Evolutionary conservation across 2,329 filamentous ascomycete genomes (phyloP).

Genomic region (Ophiocordyceps polyrhachis-furcata): DNA sequence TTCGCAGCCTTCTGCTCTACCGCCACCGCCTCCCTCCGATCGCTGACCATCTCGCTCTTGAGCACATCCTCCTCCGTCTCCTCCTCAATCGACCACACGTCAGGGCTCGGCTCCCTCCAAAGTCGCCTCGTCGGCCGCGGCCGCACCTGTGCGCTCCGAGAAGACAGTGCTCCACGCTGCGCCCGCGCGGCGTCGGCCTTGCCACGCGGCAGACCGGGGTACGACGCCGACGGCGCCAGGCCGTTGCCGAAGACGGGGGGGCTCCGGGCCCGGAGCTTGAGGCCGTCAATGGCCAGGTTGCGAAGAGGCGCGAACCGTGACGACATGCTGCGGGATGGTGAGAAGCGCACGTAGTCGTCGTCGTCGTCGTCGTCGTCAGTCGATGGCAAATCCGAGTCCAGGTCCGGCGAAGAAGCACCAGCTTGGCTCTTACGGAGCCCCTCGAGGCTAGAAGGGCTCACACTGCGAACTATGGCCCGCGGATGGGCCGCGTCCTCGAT

Average conservation of each 20-base stretch:
- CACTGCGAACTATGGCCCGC: slow-evolving; percentile 28
- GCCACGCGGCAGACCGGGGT: slow-evolving; percentile 4
- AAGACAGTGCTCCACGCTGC: slow-evolving; percentile 4
- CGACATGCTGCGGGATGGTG: slow-evolving; percentile 11
- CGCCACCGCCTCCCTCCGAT: slow-evolving; percentile 10
- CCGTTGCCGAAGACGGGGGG: slow-evolving; percentile 10
- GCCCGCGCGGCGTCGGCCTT: slow-evolving; percentile 7
- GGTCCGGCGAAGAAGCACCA: slow-evolving; percentile 17
- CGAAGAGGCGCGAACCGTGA: slow-evolving; percentile 23
- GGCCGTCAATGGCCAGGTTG: slow-evolving; percentile 20
- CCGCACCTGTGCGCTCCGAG: slow-evolving; percentile 11
- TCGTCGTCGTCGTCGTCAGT: slow-evolving; percentile 27
- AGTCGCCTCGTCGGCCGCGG: slow-evolving; percentile 20
- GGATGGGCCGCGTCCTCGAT: slow-evolving; percentile 32
- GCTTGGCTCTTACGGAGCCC: slow-evolving; percentile 25
- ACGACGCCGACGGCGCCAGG: slow-evolving; percentile 4
- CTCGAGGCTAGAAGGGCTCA: slow-evolving; percentile 37
- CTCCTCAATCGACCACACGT: slow-evolving; percentile 42
- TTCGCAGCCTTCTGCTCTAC: slow-evolving; percentile 21
- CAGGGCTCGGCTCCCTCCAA: slow-evolving; percentile 39
- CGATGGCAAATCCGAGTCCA: slow-evolving; percentile 22
- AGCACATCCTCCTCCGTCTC: slow-evolving; percentile 34
- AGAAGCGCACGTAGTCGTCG: slow-evolving; percentile 32
- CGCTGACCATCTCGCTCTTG: slow-evolving; percentile 18
- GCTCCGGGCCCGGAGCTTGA: slow-evolving; percentile 13